phyloP scores from a whole-genome alignment of 2,329 filamentous ascomycete genomes.

The Teratosphaeriaceae sp. region DNA sequence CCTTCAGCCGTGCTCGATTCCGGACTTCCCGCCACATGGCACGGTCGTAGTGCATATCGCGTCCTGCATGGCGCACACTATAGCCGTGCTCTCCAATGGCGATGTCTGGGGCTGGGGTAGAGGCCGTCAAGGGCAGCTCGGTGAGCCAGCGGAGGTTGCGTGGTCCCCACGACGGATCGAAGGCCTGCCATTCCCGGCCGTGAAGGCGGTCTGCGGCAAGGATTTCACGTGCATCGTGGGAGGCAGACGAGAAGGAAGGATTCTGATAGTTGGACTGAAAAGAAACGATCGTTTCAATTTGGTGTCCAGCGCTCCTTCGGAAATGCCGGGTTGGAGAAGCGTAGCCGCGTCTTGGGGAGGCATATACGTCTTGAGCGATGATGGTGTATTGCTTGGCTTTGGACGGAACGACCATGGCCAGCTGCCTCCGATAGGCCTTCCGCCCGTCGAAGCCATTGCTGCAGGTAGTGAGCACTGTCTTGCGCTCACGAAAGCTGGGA shows the following conservation, averaged over 20 bases:
- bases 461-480: conserved; percentile 89
- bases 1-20: conserved; percentile 41
- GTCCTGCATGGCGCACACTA: conserved; percentile 70
- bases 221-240: conserved; percentile 75
- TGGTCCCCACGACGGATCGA: conserved; percentile 57
- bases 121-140: conserved; percentile 78
- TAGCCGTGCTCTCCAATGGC: conserved; percentile 67
- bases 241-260: conserved; percentile 47
- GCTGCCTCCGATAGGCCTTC: conserved; percentile 58
- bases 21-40: conserved; percentile 56
- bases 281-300: conserved; percentile 61
- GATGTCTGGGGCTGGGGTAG: conserved; percentile 84
- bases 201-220: conserved; percentile 67
- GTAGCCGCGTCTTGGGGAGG: conserved; percentile 77
- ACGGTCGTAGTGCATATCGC: conserved; percentile 58
- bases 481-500: conserved; percentile 56
- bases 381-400: conserved; percentile 63
- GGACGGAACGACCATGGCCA: conserved; percentile 83
- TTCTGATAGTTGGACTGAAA: conserved; percentile 65
- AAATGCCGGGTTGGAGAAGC: conserved; percentile 55
- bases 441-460: conserved; percentile 57
- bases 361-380: conserved; percentile 60
- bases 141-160: conserved; percentile 48
- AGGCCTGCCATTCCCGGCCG: conserved; percentile 54
- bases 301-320: conserved; percentile 40